phyloP scores from a whole-genome alignment of 164 flowering plant species.

The Aristolochia fimbriata region DNA sequence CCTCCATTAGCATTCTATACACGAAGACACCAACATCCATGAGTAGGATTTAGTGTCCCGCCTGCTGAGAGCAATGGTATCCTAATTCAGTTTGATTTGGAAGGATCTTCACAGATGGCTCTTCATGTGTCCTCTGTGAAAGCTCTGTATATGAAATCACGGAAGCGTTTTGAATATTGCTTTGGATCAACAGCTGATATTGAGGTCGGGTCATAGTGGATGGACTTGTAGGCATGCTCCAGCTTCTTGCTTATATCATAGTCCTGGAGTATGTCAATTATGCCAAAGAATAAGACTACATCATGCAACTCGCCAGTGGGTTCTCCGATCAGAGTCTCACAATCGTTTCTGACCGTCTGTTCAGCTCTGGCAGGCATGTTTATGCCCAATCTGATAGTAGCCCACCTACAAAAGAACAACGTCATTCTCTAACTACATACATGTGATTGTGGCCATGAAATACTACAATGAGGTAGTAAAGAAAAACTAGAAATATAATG shows the following conservation, averaged over 20 bases:
- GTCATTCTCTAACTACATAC: not conserved
- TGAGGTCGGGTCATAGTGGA: conserved; percentile 67
- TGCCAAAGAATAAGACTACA: conserved; percentile 59
- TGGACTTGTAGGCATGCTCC: conserved; percentile 77
- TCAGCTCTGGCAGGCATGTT: conserved; percentile 79
- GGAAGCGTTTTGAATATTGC: conserved; percentile 64
- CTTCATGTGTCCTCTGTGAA: conserved; percentile 46
- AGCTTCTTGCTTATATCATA: conserved; percentile 82
- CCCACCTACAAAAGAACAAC: conserved; percentile 30
- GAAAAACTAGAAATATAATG: not conserved
- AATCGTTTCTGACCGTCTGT: conserved; percentile 35
- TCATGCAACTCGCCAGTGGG: conserved; percentile 52
- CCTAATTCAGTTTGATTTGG: not conserved
- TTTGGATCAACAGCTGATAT: conserved; percentile 82
- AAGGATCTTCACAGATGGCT: not conserved
- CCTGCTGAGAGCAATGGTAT: not conserved
- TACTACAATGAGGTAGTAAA: not conserved
- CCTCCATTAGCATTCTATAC: conserved; percentile 7
- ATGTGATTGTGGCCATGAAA: not conserved
- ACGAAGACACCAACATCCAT: not conserved
- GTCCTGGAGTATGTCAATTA: conserved; percentile 81
- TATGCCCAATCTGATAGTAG: conserved; percentile 43
- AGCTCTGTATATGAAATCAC: conserved; percentile 54
- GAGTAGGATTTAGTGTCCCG: not conserved
- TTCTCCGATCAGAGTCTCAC: conserved; percentile 30